phyloP scores from a whole-genome alignment of 2,329 filamentous ascomycete species.

The Moelleriella libera region DNA sequence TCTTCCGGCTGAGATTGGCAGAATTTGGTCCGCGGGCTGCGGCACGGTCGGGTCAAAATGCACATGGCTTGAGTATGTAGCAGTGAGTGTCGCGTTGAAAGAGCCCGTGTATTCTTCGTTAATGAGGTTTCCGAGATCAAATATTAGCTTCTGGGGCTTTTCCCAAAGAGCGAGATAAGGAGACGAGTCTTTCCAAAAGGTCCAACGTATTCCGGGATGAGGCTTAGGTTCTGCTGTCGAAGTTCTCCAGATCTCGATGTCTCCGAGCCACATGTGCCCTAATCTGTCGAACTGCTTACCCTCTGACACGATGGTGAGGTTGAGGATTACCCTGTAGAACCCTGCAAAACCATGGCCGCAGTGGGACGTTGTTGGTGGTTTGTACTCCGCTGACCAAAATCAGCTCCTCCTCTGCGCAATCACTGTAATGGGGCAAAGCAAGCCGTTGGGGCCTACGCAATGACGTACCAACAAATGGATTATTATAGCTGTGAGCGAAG shows the following conservation, averaged over 20 bases:
- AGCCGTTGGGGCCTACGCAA: neutral
- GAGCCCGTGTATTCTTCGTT: slow-evolving; percentile 55
- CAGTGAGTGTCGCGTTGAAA: slow-evolving; percentile 62
- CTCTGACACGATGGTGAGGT: slow-evolving; percentile 57
- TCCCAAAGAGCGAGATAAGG: slow-evolving; percentile 56
- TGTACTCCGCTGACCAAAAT: slow-evolving; percentile 4
- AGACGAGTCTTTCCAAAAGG: slow-evolving; percentile 67
- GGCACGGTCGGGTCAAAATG: neutral
- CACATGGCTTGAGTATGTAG: slow-evolving; percentile 60
- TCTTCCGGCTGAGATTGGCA: slow-evolving; percentile 48
- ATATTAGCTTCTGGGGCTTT: slow-evolving; percentile 57
- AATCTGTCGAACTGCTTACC: slow-evolving; percentile 68
- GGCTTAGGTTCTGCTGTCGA: slow-evolving; percentile 66
- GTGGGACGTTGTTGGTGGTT: slow-evolving; percentile 33
- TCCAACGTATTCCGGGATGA: slow-evolving; percentile 56
- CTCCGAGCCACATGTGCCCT: slow-evolving; percentile 60
- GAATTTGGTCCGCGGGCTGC: slow-evolving; percentile 45
- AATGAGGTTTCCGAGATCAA: slow-evolving; percentile 65
- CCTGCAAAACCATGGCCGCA: slow-evolving; percentile 49
- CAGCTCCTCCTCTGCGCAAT: neutral
- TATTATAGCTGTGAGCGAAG: slow-evolving; percentile 61
- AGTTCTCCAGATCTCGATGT: slow-evolving; percentile 70
- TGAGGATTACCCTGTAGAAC: slow-evolving; percentile 64
- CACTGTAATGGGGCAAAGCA: neutral
- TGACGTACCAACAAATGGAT: slow-evolving; percentile 52